Evolutionary conservation across 768 basidiomycete species (phyloP), one percentile per base, ranked within the genome.

Genomic region (Rhodosporidiobolus sp.): DNA sequence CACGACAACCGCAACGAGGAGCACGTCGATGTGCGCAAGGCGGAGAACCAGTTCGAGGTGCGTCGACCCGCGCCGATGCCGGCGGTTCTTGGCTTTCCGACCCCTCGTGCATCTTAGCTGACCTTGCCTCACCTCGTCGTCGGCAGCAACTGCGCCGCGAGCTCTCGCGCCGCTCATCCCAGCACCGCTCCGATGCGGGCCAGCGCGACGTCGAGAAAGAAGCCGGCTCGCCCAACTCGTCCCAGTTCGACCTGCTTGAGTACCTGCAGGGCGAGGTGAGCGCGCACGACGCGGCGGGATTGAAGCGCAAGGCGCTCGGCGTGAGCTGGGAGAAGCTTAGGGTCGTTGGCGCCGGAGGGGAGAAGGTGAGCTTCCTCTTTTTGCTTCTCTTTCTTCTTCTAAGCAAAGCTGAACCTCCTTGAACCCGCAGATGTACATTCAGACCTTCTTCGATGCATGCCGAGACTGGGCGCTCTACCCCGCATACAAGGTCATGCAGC

Each of bases 41-140:
- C 77, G n/a, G 66, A 76, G 61, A 46, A 65, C 45, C 64, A 77
- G 30, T 77, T 77, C 53, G 69, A 56, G n/a, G 61, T 73, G 60
- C 63, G 75, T 45, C 61, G 61, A n/a, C 50, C 32, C 5, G 7
- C 30, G 16, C 1, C 4, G 22, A 4, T 11, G 56, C 10, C 30
- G 49, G 14, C 50, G 56, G 30, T 48, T 26, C 34, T 6, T 43
- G 11, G 30, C 24, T 6, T 28, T 1, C 3, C 34, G 24, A 14
- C 11, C 26, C 28, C 2, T 35, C 32, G 17, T 28, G 30, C 5
- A 8, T 22, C 16, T 26, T 52, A 26, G 38, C 10, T 38, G 34
- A 57, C 19, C 19, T 12, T 6, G 2, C 4, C 19, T 20, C 4
- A 19, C 17, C 22, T 32, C 20, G 8, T 43, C n/a, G n/a, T 43